Conservation (phyloP, 805 yeast species). For the Wickerhamomyces canadensis region DNA sequence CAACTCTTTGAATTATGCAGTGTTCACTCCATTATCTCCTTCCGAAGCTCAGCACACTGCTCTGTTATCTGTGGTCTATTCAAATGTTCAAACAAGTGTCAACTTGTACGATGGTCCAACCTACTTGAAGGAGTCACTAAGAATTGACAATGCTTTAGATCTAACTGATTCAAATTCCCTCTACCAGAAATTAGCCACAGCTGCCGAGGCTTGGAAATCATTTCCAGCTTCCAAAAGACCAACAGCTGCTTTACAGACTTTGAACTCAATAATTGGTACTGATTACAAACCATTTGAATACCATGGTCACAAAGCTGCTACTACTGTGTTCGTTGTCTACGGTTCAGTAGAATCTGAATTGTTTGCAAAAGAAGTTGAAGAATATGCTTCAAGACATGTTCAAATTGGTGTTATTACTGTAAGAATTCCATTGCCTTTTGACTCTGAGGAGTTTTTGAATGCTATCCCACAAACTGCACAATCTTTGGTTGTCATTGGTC, state of each 20-base stretch:
- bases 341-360: slow-evolving; percentile 65
- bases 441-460: slow-evolving; percentile 50
- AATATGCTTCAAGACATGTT: slow-evolving; percentile 27
- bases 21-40: slow-evolving; percentile 59
- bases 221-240: slow-evolving; percentile 33
- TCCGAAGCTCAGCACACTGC: slow-evolving; percentile 66
- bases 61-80: slow-evolving; percentile 56
- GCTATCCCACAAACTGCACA: slow-evolving; percentile 54
- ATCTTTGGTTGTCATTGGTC: slow-evolving; percentile 65
- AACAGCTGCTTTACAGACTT: slow-evolving; percentile 38
- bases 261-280: slow-evolving; percentile 53
- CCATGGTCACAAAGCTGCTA: slow-evolving; percentile 55
- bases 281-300: slow-evolving; percentile 61
- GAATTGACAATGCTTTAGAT: slow-evolving; percentile 38
- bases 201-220: slow-evolving; percentile 21
- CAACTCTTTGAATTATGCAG: slow-evolving; percentile 55
- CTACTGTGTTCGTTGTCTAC: slow-evolving; percentile 74
- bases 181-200: slow-evolving; percentile 33
- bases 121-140: slow-evolving; percentile 40
- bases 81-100: slow-evolving; percentile 50
- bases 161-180: slow-evolving; percentile 33
- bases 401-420: slow-evolving; percentile 63
- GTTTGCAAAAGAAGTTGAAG: slow-evolving; percentile 39
- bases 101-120: slow-evolving; percentile 80
- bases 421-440: slow-evolving; percentile 79